Conservation (phyloP, 805 yeast genomes). For the Wickerhamomyces ciferrii region DNA sequence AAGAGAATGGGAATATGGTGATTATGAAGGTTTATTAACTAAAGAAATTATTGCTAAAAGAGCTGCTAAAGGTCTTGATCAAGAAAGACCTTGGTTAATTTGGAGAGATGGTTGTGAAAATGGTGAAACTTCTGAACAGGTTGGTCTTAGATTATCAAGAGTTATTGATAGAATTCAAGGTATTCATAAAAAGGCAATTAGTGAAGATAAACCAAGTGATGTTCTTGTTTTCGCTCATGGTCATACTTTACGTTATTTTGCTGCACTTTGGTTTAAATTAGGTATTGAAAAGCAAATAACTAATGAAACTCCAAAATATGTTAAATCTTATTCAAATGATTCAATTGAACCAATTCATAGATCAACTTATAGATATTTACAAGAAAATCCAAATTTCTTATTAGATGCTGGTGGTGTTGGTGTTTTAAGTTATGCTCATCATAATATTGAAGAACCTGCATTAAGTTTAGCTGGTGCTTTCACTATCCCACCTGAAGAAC, state of each 20-base stretch:
- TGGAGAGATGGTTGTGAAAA: conserved; percentile 93
- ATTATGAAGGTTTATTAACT: conserved; percentile 82
- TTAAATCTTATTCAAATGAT: conserved; percentile 19
- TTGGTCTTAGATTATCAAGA: conserved; percentile 66
- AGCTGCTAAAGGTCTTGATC: conserved; percentile 49
- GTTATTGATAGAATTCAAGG: conserved; percentile 60
- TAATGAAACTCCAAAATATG: conserved; percentile 10
- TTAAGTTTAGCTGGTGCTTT: conserved; percentile 81
- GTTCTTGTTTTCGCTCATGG: conserved; percentile 89
- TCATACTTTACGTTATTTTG: conserved; percentile 84
- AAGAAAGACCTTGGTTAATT: conserved; percentile 60
- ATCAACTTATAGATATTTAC: conserved; percentile 27
- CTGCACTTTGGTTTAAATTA: conserved; percentile 73
- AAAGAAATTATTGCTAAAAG: conserved; percentile 60
- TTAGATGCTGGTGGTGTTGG: conserved; percentile 96
- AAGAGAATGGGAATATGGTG: conserved; percentile 96
- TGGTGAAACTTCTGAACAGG: conserved; percentile 69
- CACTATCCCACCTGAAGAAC: conserved; percentile 62
- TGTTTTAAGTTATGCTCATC: conserved; percentile 85
- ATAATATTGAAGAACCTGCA: conserved; percentile 82
- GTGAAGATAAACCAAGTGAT: conserved; percentile 53
- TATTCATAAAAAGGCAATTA: conserved; percentile 52
- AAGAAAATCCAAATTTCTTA: conserved; percentile 70
- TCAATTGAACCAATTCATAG: conserved; percentile 26
- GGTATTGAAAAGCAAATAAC: conserved; percentile 21